Percentiles rank a stretch among this genome's conserved stretches.
phyloP scores from a whole-genome alignment of 352 stramenopile genomes.

The Pythium folliculosum region DNA sequence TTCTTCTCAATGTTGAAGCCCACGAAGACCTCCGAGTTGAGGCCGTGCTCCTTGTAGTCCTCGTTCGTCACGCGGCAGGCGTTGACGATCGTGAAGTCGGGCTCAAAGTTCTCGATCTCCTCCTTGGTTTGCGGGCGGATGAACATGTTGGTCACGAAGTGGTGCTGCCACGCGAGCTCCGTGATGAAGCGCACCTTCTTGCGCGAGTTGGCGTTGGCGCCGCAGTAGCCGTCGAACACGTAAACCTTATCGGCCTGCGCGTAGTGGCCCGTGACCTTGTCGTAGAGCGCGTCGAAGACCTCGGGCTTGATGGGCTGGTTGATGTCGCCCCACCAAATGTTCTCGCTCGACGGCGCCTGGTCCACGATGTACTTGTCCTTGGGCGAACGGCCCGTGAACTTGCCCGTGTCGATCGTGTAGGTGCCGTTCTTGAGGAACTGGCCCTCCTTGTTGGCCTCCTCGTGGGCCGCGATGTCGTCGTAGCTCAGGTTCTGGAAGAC shows the following conservation, averaged over 20 bases:
- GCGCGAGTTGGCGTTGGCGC: slow-evolving; percentile 56
- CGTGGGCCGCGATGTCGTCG: slow-evolving; percentile 45
- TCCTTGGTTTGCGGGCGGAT: slow-evolving; percentile 61
- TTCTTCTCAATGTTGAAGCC: slow-evolving; percentile 73
- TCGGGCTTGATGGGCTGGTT: slow-evolving; percentile 56
- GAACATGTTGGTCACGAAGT: slow-evolving; percentile 77
- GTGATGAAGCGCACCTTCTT: slow-evolving; percentile 60
- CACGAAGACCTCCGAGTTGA: slow-evolving; percentile 65
- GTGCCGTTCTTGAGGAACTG: slow-evolving; percentile 54
- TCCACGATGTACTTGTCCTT: slow-evolving; percentile 69
- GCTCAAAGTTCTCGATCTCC: slow-evolving; percentile 43
- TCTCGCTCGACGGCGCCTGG: slow-evolving; percentile 43
- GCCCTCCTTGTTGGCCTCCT: slow-evolving; percentile 51
- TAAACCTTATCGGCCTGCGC: slow-evolving; percentile 52
- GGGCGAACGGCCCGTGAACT: slow-evolving; percentile 60
- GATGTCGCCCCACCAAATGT: slow-evolving; percentile 54
- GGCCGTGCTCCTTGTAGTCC: slow-evolving; percentile 51
- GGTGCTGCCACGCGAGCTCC: slow-evolving; percentile 63
- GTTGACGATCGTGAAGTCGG: slow-evolving; percentile 73
- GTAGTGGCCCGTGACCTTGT: slow-evolving; percentile 53
- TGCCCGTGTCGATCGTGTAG: slow-evolving; percentile 62
- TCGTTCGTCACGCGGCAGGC: slow-evolving; percentile 60
- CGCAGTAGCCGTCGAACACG: slow-evolving; percentile 63
- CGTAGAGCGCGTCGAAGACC: slow-evolving; percentile 49
- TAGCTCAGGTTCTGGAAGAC: slow-evolving; percentile 65